Percentiles rank a stretch among this genome's conserved stretches.
phyloP scores from a whole-genome alignment of 2,329 filamentous ascomycete genomes.

The Bipolaris gigantea region DNA sequence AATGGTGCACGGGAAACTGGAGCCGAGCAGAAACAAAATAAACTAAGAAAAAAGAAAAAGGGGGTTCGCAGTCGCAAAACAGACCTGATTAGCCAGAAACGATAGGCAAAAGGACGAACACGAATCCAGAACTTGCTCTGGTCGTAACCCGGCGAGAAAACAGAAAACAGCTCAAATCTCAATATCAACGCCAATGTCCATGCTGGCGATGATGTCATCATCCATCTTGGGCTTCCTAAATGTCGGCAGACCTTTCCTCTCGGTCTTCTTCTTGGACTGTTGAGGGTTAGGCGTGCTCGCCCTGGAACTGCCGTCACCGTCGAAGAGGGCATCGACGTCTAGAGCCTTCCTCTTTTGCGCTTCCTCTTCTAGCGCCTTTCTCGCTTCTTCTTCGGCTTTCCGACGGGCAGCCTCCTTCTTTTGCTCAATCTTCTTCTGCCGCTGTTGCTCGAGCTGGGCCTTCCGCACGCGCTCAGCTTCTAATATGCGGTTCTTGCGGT shows the following conservation, averaged over 20 bases:
- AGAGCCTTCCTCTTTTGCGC: slow-evolving; percentile 36
- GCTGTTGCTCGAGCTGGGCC: slow-evolving; percentile 77
- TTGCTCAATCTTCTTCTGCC: slow-evolving; percentile 41
- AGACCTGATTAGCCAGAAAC: neutral
- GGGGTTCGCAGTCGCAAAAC: too few species aligned
- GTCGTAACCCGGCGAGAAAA: neutral
- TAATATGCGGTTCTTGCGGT: slow-evolving; percentile 77
- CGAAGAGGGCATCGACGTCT: slow-evolving; percentile 52
- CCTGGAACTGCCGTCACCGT: slow-evolving; percentile 48
- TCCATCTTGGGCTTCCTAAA: slow-evolving; percentile 79
- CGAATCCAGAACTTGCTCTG: neutral
- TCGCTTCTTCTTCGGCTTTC: slow-evolving; percentile 55
- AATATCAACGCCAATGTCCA: slow-evolving; percentile 91
- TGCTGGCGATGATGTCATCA: slow-evolving; percentile 85
- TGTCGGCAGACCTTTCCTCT: slow-evolving; percentile 62
- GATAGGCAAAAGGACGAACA: neutral
- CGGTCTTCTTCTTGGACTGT: slow-evolving; percentile 57
- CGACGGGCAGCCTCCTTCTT: slow-evolving; percentile 49
- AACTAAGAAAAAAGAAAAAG: too few species aligned
- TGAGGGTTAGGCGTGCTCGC: slow-evolving; percentile 50
- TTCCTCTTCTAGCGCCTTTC: slow-evolving; percentile 47
- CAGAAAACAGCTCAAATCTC: slow-evolving; percentile 63
- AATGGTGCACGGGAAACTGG: too few species aligned
- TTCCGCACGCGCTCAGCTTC: slow-evolving; percentile 91
- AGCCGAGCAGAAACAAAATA: too few species aligned